These are phyloP conservation scores for Scheffersomyces lignosus DNA, from an alignment of 805 yeast species.

Conservation along the genomic window DNA sequence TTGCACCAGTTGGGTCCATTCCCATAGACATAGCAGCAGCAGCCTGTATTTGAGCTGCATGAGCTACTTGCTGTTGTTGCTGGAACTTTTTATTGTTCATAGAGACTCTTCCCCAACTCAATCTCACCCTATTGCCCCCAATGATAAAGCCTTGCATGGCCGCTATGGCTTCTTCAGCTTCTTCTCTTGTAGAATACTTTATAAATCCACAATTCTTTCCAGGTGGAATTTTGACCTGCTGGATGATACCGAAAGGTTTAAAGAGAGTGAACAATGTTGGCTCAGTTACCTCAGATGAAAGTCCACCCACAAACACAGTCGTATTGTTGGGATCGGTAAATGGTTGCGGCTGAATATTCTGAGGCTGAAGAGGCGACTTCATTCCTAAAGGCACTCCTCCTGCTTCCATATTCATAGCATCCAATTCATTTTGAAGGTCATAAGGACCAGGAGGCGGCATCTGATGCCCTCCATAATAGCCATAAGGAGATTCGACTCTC, in stretches of 20 bases:
- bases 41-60: constrained; percentile 37
- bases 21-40: constrained; percentile 42
- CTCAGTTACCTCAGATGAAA: constrained; percentile 64
- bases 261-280: constrained; percentile 60
- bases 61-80: constrained; percentile 28
- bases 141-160: constrained; percentile 90
- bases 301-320: constrained; percentile 77
- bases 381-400: background rate
- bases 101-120: constrained; percentile 80
- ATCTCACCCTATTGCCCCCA: constrained; percentile 77
- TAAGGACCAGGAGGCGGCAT: constrained; percentile 5
- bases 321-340: constrained; percentile 62
- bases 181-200: constrained; percentile 70
- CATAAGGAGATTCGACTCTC: constrained; percentile 5
- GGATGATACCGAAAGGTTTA: constrained; percentile 71
- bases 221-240: constrained; percentile 71
- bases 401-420: background rate
- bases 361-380: constrained; percentile 1
- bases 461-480: constrained; percentile 5
- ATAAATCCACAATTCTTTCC: constrained; percentile 90
- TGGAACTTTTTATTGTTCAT: constrained; percentile 32
- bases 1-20: constrained; percentile 32
- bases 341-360: constrained; percentile 20
- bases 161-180: constrained; percentile 82
- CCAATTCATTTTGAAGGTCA: background rate